Conservation (phyloP, 208 protist genomes). For the Angomonas ambiguus region DNA sequence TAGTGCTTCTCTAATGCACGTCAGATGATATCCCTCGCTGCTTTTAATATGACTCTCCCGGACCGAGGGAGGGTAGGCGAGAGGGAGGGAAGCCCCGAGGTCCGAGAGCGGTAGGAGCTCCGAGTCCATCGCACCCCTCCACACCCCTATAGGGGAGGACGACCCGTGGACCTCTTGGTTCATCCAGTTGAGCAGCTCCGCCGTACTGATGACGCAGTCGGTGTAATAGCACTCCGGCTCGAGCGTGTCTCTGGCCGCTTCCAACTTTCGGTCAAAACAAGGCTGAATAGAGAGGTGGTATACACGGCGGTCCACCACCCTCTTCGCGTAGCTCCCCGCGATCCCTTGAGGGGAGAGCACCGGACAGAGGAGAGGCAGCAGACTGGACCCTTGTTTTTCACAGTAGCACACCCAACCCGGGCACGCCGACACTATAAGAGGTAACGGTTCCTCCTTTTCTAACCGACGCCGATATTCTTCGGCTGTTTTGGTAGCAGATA, state of each 20-base stretch:
- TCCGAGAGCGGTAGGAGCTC: not conserved
- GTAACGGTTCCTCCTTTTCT: conserved; percentile 37
- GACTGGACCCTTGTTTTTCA: conserved; percentile 93
- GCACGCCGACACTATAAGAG: conserved; percentile 94
- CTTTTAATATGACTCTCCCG: not conserved
- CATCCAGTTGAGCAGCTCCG: conserved; percentile 91
- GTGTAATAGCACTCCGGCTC: conserved; percentile 56
- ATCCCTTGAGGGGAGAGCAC: conserved; percentile 96
- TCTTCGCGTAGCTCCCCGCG: conserved; percentile 92
- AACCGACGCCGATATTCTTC: conserved; percentile 74
- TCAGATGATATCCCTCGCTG: conserved; percentile 67
- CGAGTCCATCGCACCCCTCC: conserved; percentile 33
- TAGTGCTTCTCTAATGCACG: conserved; percentile 26
- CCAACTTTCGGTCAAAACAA: conserved; percentile 98
- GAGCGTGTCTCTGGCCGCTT: conserved; percentile 90
- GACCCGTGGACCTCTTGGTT: conserved; percentile 33
- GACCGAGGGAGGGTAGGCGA: not conserved
- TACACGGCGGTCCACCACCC: conserved; percentile 12
- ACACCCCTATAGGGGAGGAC: conserved; percentile 24
- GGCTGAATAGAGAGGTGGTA: conserved; percentile 97
- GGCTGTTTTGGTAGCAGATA: conserved; percentile 73
- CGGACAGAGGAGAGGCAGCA: conserved; percentile 92
- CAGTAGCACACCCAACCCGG: conserved; percentile 98
- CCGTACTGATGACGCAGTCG: conserved; percentile 95
- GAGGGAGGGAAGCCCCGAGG: conserved; percentile 3